Evolutionary conservation across 2,329 filamentous ascomycete species (phyloP), one percentile per base, ranked within the genome.

Genomic region (Cladophialophora immunda): DNA sequence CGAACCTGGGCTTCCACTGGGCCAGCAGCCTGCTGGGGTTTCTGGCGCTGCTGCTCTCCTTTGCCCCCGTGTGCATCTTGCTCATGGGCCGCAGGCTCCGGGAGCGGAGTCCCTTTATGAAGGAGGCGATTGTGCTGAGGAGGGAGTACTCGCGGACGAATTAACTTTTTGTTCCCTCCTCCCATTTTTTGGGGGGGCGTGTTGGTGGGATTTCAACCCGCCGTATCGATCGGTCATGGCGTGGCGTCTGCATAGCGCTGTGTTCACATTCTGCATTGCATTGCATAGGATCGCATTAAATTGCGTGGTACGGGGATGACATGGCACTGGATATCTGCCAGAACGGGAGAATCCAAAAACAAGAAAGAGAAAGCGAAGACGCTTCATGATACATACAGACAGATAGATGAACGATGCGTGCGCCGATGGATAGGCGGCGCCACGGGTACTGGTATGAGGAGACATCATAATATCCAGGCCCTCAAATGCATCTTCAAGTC

Each of bases 1-100:
- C 76, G 1, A 78, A 77, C 32, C 71, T 86, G 9, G 83, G 82
- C 0, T 83, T 83, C 55, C 76, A 81, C 1, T 85, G 82, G 82
- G 83, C 83, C 29, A 84, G 82, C 68, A 81, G 76, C 19, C 65
- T 85, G 27, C 69, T 85, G 25, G 83, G 75, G 0, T 81, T 84
- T 38, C 56, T 83, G 1, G 80, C 80, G 8, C 64, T 85, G 53
- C 64, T 74, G 9, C 68, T 85, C 59, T 81, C 79, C 54, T 78
- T 78, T 47, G 80, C 80, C 36, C 84, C 83, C 0, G 73, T 85
- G 27, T 36, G 38, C 11, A 61, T 69, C 15, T 13, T 69, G 36
- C 8, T 64, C 19, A 62, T 25, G 32, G 67, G 67, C 15, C 29
- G 56, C 6, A 30, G 47, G 8, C 27, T 69, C 15, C 17, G 67